A percentile compares a stretch with the other conserved stretches of the same genome.
Conservation (phyloP, 208 protist genomes). For the Wallacemonas collosoma region DNA sequence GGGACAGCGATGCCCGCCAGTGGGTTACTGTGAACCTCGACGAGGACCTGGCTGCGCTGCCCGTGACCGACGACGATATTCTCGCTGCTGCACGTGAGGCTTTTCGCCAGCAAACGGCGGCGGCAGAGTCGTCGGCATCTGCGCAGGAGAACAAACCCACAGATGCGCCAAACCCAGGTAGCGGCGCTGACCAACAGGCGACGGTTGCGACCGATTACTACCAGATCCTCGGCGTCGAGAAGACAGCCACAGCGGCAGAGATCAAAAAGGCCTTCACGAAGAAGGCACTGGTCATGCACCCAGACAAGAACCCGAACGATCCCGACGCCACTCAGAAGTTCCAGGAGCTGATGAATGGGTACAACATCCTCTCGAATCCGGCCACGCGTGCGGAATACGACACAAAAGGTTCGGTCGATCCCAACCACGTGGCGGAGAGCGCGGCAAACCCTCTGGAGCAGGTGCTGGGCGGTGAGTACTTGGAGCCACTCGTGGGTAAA, state of each 20-base stretch:
- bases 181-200: too few species aligned
- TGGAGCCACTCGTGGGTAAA: constrained; percentile 53
- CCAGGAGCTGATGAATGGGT: constrained; percentile 61
- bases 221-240: constrained; percentile 42
- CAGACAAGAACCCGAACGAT: constrained; percentile 70
- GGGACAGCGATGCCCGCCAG: constrained; percentile 44
- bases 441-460: constrained; percentile 40
- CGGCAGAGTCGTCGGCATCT: background rate
- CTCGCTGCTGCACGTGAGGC: constrained; percentile 26
- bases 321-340: constrained; percentile 47
- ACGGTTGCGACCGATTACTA: constrained; percentile 44
- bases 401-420: constrained; percentile 28
- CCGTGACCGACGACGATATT: constrained; percentile 54
- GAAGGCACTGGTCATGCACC: constrained; percentile 65
- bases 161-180: background rate
- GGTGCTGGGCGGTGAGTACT: constrained; percentile 37
- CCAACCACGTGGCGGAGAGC: constrained; percentile 18
- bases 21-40: constrained; percentile 53
- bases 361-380: constrained; percentile 68
- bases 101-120: background rate
- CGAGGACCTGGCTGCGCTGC: constrained; percentile 32
- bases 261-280: constrained; percentile 62
- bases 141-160: background rate
- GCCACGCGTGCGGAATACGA: constrained; percentile 58
- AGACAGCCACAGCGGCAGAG: constrained; percentile 43